Conservation (phyloP, 2,329 filamentous ascomycete genomes). For the Davidsoniella eucalypti region DNA sequence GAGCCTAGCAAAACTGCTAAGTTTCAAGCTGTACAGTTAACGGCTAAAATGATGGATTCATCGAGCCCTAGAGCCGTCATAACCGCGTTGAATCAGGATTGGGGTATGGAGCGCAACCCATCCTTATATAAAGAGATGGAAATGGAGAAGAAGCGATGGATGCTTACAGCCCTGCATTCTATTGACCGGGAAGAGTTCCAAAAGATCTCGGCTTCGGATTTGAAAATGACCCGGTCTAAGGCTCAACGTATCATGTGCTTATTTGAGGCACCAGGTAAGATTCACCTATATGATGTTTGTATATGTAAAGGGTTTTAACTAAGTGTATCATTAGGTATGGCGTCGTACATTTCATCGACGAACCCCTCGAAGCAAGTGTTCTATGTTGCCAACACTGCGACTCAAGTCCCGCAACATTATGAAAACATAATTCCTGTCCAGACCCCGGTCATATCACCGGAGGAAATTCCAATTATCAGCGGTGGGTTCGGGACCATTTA, state of each 20-base stretch:
- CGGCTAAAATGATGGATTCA: constrained; percentile 37
- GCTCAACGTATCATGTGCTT: constrained; percentile 26
- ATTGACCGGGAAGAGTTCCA: constrained; percentile 18
- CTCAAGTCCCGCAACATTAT: constrained; percentile 16
- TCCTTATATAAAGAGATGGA: constrained; percentile 34
- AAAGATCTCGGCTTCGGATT: neutral
- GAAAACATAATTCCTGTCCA: constrained; percentile 25
- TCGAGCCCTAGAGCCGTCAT: constrained; percentile 36
- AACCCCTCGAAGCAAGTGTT: constrained; percentile 26
- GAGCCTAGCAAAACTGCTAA: constrained; percentile 15
- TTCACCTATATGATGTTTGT: neutral
- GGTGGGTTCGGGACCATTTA: constrained; percentile 32
- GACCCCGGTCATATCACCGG: constrained; percentile 23
- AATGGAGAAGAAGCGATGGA: constrained; percentile 42
- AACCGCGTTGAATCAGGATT: constrained; percentile 36
- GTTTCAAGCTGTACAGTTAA: constrained; percentile 29
- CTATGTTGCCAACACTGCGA: constrained; percentile 26
- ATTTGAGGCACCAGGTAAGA: constrained; percentile 33
- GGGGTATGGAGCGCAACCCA: constrained; percentile 28
- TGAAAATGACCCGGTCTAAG: constrained; percentile 4
- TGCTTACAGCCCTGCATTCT: constrained; percentile 39
- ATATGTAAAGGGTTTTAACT: neutral
- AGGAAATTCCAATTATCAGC: constrained; percentile 23
- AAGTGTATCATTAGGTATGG: constrained; percentile 23
- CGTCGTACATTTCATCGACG: constrained; percentile 31